Percentiles rank a stretch among this genome's conserved stretches.
Evolutionary conservation across 768 basidiomycete species (phyloP).

Genomic region (Lactarius quietus): DNA sequence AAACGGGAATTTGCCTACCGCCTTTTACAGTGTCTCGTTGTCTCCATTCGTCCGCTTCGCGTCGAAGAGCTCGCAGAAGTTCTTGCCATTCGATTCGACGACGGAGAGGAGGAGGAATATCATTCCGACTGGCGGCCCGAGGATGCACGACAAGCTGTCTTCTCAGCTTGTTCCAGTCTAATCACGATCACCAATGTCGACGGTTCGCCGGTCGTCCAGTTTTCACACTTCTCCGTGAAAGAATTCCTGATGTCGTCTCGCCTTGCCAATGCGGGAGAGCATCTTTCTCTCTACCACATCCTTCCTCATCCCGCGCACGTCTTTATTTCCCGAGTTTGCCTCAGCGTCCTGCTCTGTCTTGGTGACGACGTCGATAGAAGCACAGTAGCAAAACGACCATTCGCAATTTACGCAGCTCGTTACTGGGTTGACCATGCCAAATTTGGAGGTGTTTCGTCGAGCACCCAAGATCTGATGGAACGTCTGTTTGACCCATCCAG

Average conservation of each 20-base stretch:
- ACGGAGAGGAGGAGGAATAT: not conserved
- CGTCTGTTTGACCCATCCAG: conserved; percentile 1
- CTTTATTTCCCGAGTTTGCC: not conserved
- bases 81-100: not conserved
- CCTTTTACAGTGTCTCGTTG: not conserved
- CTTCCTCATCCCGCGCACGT: not conserved
- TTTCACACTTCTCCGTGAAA: conserved; percentile 15
- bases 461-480: not conserved
- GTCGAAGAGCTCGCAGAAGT: conserved; percentile 15
- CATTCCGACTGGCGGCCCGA: not conserved
- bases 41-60: conserved; percentile 6
- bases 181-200: not conserved
- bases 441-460: not conserved
- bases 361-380: not conserved
- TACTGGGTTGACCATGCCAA: conserved; percentile 8
- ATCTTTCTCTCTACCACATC: not conserved
- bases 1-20: not conserved
- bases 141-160: not conserved
- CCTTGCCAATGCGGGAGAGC: not conserved
- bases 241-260: conserved; percentile 17
- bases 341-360: conserved; percentile 6
- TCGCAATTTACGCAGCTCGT: conserved; percentile 7
- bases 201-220: not conserved
- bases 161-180: not conserved
- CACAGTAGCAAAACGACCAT: not conserved